Evolutionary conservation across 805 yeast species (phyloP), one percentile per base, ranked within the genome.

Genomic region (Lipomyces oligophaga): DNA sequence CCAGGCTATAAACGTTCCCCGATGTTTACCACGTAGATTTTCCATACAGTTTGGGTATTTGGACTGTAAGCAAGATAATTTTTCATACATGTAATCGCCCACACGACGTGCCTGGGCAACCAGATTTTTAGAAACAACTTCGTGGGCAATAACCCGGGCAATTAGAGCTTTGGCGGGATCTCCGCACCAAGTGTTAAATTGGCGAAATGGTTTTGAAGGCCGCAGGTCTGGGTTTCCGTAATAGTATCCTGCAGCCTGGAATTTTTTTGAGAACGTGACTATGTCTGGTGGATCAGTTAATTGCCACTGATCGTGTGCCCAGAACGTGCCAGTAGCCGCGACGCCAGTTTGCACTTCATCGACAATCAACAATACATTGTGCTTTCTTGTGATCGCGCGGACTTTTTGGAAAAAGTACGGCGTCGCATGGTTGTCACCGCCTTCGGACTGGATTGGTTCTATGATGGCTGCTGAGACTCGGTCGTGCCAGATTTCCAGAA

Each of bases 121-220:
- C 58, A 85, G 75, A 58, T 79, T 76, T 63, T 83, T 67, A 58
- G 78, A 77, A 39, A 70, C 67, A 39, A 83, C 71, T 70, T 85
- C 88, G 56, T 75, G 65, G 60, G 78, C 78, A 63, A 85, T 83
- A 56, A 85, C 79, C 61, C 83, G 80, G 46, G 89, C 84, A 60
- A 86, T 73, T 60, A 85, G 71, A 65, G 83, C 76, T 69, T 81
- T 79, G 49, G 88, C 82, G 65, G 94, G 89, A 70, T 85, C 95
- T 61, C 95, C 95, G 70, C 90, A 83, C 95, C 95, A 85, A 49
- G 95, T 85, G 79, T 85, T 85, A 77, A 85, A 85, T 74, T 85
- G 94, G 67, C 95, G 79, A 76, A 82, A 85, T n/a, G 94, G 80
- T 62, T 68, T 66, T 67, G 79, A 74, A 61, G 95, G 95, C 58